Conservation (phyloP, 768 basidiomycete species). For the Kwoniella botswanensis region DNA sequence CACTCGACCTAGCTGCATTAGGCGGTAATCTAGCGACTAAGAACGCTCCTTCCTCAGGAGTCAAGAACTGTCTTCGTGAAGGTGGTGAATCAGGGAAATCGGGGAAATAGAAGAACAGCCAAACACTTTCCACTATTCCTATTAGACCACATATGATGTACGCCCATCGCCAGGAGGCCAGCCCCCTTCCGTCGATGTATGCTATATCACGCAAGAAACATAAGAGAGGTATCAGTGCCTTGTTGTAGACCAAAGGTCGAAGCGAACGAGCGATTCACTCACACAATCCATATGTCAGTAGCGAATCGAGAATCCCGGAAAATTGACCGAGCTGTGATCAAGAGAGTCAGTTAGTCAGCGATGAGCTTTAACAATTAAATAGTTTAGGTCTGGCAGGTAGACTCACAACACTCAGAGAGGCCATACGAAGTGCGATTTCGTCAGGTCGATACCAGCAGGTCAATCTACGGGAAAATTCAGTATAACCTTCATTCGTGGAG, state of each 20-base stretch:
- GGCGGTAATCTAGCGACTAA: constrained; percentile 36
- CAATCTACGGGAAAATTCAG: constrained; percentile 15
- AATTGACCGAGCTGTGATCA: constrained; percentile 15
- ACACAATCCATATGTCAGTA: constrained; percentile 36
- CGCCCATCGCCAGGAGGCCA: constrained; percentile 40
- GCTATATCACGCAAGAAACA: constrained; percentile 8
- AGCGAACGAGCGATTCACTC: constrained; percentile 1
- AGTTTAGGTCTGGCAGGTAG: background rate
- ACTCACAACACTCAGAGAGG: constrained; percentile 16
- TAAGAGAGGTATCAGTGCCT: background rate
- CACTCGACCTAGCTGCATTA: constrained; percentile 24
- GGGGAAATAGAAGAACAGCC: constrained; percentile 29
- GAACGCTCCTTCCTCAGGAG: constrained; percentile 33
- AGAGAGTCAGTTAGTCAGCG: no score
- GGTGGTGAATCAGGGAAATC: constrained; percentile 37
- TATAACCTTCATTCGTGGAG: background rate
- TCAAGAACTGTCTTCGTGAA: constrained; percentile 35
- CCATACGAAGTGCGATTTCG: constrained; percentile 33
- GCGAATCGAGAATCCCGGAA: constrained; percentile 31
- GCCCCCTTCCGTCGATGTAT: constrained; percentile 30
- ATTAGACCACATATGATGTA: constrained; percentile 30
- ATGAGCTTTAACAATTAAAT: background rate
- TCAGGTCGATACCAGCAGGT: constrained; percentile 43
- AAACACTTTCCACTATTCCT: constrained; percentile 20
- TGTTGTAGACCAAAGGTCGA: no score